Evolutionary conservation across 1,139 yeast species (phyloP), one percentile per base, ranked within the genome.

Genomic region (Taphrina pruni): DNA sequence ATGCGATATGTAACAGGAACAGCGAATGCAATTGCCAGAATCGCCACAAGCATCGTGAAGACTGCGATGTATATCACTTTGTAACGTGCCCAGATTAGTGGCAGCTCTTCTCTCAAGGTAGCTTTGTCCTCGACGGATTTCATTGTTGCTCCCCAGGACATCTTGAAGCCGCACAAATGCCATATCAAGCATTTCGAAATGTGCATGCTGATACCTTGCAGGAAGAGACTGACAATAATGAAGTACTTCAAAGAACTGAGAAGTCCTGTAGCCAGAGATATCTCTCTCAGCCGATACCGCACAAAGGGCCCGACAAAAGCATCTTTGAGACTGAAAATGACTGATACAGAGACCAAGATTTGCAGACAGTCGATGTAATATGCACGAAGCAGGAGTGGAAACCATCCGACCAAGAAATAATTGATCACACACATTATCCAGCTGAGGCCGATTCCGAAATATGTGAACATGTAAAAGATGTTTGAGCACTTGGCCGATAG

Each of bases 121-220:
- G 70, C 70, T 3, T 70, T 54, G 26, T 65, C 58, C 43, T 70
- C 71, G 8, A 71, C 64, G 11, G 71, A 72, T 26, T 70, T 69
- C 12, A 70, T 71, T 6, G 73, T 71, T 14, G 72, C 70, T 17
- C 71, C 72, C 73, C 72, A 71, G 32, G 58, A 65, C 73, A 71
- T 70, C 56, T 69, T 69, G 50, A 69, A 38, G 9, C 72, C 69
- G 39, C 71, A 60, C 66, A 71, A 56, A 48, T 70, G 73, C 54
- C 69, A 66, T 11, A 69, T 43, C 3, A 71, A 14, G 36, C 72
- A 72, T 6, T 66, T 60, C 39, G 66, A 69, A 38, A 71, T 48
- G 38, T 70, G 72, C 71, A 72, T 70, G 17, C 72, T 69, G 21
- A 71, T 56, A 4, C 72, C 71, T 35, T 70, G 71, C 8, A 70